Conservation (phyloP, 106 monocot genomes). For the Posidonia australis region DNA sequence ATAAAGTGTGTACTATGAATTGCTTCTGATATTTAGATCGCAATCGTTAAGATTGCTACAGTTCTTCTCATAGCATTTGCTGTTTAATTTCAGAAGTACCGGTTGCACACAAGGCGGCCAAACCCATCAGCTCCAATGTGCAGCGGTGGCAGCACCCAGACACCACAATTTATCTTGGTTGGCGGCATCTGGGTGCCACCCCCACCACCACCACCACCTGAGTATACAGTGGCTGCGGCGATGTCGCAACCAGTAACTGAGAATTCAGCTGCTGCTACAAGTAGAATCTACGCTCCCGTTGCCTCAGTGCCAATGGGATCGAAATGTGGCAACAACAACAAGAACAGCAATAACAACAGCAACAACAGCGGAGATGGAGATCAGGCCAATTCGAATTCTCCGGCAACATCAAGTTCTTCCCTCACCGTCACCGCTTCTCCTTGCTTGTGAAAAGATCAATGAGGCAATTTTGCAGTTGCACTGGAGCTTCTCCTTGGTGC, state of each 20-base stretch:
- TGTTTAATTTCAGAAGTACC: conserved; percentile 48
- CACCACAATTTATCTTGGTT: conserved; percentile 50
- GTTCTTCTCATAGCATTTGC: no score
- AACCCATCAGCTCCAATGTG: conserved; percentile 1
- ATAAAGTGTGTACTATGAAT: background rate
- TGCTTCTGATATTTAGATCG: background rate
- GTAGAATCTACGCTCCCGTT: background rate
- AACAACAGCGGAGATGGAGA: background rate
- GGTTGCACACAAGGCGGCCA: conserved; percentile 53
- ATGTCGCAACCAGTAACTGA: background rate
- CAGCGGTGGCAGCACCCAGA: background rate
- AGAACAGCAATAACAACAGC: background rate
- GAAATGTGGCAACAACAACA: background rate
- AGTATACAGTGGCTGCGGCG: no score
- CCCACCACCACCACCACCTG: no score
- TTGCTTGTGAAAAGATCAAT: background rate
- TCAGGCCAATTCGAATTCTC: background rate
- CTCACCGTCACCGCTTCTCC: background rate
- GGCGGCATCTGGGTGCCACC: conserved; percentile 64
- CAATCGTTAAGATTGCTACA: background rate
- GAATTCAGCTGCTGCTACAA: background rate
- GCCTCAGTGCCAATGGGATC: background rate
- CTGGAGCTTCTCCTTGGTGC: no score
- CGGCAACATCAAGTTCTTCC: background rate
- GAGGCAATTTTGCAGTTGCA: background rate